Evolutionary conservation across 2,329 filamentous ascomycete genomes (phyloP), one percentile per base, ranked within the genome.

Genomic region (Stylonectria norvegica): DNA sequence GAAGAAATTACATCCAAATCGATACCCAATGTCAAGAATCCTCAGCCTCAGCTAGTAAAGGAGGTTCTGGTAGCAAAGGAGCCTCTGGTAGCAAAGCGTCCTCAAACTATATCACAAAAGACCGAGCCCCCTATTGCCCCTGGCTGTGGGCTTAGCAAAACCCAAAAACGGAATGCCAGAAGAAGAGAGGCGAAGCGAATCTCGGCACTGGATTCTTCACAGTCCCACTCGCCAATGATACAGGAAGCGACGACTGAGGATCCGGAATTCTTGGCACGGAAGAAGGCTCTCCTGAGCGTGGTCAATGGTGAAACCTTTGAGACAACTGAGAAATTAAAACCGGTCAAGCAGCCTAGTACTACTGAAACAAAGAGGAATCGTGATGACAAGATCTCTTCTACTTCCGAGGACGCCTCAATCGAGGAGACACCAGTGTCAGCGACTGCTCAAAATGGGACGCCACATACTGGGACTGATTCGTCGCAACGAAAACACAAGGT

Each of bases 81-180:
- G 27, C 28, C 8, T 31, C 30, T 15, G 19, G 18, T 7, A 33
- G 40, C 15, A 34, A 20, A 15, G 29, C 42, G 31, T 32, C 46
- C 4, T 5, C 35, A 9, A 20, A 42, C 20, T 12, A 45, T 23
- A 28, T 34, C 15, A 11, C 33, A 17, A 5, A 34, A 43, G n/a
- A 14, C 42, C 4, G 14, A 16, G 8, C 20, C 50, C n/a, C 39
- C 48, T 8, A 58, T 62, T 2, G 45, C 58, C 4, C 65, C 68
- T 5, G 61, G 61, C 2, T 45, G 56, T 12, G 70, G 71, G 2
- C 56, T 71, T 35, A 57, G 60, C 0, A 63, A 52, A 22, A 79
- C 76, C 0, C 70, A 72, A 48, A 74, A 67, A 44, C 68, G 76
- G 5, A 80, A 80, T 45, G 68, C 67, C 7, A 66, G 76, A 19